These are phyloP conservation scores for Posidonia australis DNA, from an alignment of 106 monocot species.

Conservation along the genomic window DNA sequence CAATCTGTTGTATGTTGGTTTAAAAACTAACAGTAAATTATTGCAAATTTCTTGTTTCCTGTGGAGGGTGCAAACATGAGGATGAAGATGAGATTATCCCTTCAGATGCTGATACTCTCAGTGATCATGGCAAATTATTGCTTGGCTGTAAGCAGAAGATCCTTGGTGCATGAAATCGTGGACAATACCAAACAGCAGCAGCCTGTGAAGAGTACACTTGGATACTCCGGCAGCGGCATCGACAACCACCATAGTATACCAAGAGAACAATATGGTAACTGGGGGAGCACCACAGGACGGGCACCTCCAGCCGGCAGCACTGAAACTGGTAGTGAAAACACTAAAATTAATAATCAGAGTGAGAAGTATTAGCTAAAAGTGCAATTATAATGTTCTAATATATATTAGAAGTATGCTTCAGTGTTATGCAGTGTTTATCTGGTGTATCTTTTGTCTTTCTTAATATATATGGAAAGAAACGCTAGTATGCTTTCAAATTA, in stretches of 20 bases:
- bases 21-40: neutral
- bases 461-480: too few relatives aligned
- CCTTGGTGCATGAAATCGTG: neutral
- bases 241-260: conserved; percentile 15
- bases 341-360: too few relatives aligned
- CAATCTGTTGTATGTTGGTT: too few relatives aligned
- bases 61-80: neutral
- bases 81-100: neutral
- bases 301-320: neutral
- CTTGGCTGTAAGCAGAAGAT: neutral
- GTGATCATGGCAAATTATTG: neutral
- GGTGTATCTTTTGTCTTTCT: too few relatives aligned
- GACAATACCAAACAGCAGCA: too few relatives aligned
- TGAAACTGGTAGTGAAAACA: neutral
- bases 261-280: conserved; percentile 9
- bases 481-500: too few relatives aligned
- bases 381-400: too few relatives aligned
- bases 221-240: conserved; percentile 1
- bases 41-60: neutral
- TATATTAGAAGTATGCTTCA: too few relatives aligned
- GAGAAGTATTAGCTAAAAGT: too few relatives aligned
- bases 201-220: neutral
- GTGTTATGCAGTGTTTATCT: too few relatives aligned
- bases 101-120: conserved; percentile 4
- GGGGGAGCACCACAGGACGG: neutral